Conservation (phyloP, 495 filamentous ascomycete genomes). For the Thermothielavioides terrestris region DNA sequence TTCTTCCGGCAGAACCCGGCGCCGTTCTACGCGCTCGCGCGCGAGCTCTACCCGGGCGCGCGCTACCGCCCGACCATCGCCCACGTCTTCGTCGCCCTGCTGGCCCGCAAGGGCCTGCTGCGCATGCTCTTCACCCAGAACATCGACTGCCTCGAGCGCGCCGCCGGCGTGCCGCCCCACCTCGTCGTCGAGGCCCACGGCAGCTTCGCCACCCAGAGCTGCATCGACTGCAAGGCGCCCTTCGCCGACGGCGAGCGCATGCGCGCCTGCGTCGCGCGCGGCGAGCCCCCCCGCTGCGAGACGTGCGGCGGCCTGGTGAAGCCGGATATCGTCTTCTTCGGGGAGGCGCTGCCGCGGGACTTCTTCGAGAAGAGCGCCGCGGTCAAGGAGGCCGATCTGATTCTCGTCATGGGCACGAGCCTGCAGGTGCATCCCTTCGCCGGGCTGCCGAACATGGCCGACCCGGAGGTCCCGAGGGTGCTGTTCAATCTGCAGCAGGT, state of each 20-base stretch:
- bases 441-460: conserved; percentile 56
- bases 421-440: conserved; percentile 86
- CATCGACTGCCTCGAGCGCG: conserved; percentile 88
- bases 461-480: conserved; percentile 57
- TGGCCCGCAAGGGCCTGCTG: conserved; percentile 68
- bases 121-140: conserved; percentile 93
- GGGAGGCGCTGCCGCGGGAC: conserved; percentile 56
- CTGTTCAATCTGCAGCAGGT: conserved; percentile 86
- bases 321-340: conserved; percentile 96
- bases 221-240: conserved; percentile 71
- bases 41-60: conserved; percentile 83
- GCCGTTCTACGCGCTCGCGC: conserved; percentile 86
- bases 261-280: conserved; percentile 52
- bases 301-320: conserved; percentile 77
- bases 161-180: conserved; percentile 72
- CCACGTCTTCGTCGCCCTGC: conserved; percentile 68
- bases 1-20: conserved; percentile 78
- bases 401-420: conserved; percentile 88
- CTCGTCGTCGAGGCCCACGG: conserved; percentile 91
- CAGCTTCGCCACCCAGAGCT: conserved; percentile 80
- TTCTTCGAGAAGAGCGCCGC: conserved; percentile 57
- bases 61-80: conserved; percentile 75
- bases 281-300: conserved; percentile 59
- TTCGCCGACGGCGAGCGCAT: conserved; percentile 70
- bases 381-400: conserved; percentile 61